Percentiles rank a stretch among this genome's conserved stretches.
phyloP scores from a whole-genome alignment of 1,284 basidiomycete genomes.

The Trametes versicolor region DNA sequence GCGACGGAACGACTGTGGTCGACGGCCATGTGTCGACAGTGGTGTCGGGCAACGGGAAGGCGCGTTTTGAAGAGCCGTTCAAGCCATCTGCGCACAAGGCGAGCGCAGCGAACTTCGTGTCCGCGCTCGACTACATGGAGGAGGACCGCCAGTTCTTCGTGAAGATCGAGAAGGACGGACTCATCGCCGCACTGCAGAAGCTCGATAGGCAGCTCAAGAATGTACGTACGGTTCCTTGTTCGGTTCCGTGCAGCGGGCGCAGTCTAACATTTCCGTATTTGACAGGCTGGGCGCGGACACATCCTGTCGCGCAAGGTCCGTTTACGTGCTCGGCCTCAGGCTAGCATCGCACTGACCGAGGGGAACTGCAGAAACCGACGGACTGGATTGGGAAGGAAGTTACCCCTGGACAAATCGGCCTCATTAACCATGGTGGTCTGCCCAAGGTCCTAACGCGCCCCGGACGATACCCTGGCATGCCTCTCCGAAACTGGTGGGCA shows the following conservation, averaged over 20 bases:
- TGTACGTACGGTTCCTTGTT: slow-evolving; percentile 46
- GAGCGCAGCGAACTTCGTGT: slow-evolving; percentile 30
- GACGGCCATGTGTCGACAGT: slow-evolving; percentile 30
- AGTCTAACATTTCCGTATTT: not conserved
- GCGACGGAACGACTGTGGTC: slow-evolving; percentile 38
- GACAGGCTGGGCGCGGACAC: slow-evolving; percentile 60
- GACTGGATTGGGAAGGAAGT: slow-evolving; percentile 78
- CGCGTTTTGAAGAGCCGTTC: slow-evolving; percentile 19
- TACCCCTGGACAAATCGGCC: slow-evolving; percentile 69
- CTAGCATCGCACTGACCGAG: not conserved
- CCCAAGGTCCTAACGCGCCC: slow-evolving; percentile 77
- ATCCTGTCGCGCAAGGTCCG: slow-evolving; percentile 53
- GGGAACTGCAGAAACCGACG: slow-evolving; percentile 55
- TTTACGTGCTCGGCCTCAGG: no score
- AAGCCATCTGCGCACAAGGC: slow-evolving; percentile 10
- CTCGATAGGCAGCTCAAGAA: slow-evolving; percentile 66
- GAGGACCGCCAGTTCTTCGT: slow-evolving; percentile 74
- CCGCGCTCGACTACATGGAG: slow-evolving; percentile 45
- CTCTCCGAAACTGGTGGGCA: slow-evolving; percentile 85
- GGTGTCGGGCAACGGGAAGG: slow-evolving; percentile 21
- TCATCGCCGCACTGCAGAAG: slow-evolving; percentile 71
- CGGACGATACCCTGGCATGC: slow-evolving; percentile 79
- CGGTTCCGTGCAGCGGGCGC: not conserved
- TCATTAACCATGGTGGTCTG: slow-evolving; percentile 81
- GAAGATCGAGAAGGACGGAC: slow-evolving; percentile 67